Base-by-base conservation (phyloP, 2,329 filamentous ascomycete species). In the Apiospora hydei region DNA sequence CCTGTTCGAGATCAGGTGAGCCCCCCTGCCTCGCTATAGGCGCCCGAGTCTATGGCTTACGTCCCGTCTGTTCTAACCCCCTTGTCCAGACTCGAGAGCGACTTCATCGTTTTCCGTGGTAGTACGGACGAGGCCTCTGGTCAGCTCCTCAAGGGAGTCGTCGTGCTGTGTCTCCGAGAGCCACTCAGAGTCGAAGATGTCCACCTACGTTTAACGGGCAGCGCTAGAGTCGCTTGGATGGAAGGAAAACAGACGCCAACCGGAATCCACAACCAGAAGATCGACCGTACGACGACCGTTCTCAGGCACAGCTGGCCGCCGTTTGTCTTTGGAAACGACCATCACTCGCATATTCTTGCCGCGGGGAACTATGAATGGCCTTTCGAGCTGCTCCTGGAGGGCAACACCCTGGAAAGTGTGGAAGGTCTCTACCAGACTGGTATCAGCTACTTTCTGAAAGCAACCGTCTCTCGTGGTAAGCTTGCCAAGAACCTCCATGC, bases 401-500 rank as follows among this genome's bases (percentile, higher is more conserved):
- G 93, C 72, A 85, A 89, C 77, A 91, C 88, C 34, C 89, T 94
- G 24, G 96, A 98, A 87, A 98, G 94, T 79, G 90, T 99, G 53
- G 96, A 98, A 83, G 96, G 96, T 4, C 86, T 98, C 71, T 88
- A 89, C 71, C 94, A 97, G 77, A 95, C 93, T 21, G 96, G 93
- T 83, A 91, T 98, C 73, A 93, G 94, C 67, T 99, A 98, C 83
- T 92, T 93, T 76, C 87, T 99, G 78, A 97, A 97, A 83, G 96
- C 96, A 1, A 95, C 94, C 69, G 92, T 98, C 69, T 93, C 92
- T 66, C 87, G 95, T 72, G 94, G 95, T 74, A 97, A 96, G 85
- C 91, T 98, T 78, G 91, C 93, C 78, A 96, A 97, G 85, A 95
- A 98, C 80, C 86, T 97, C 69, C 90, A 93, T 76, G 89, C 94